phyloP scores from a whole-genome alignment of 345 rosid genomes.

The Sisymbrium altissimum region DNA sequence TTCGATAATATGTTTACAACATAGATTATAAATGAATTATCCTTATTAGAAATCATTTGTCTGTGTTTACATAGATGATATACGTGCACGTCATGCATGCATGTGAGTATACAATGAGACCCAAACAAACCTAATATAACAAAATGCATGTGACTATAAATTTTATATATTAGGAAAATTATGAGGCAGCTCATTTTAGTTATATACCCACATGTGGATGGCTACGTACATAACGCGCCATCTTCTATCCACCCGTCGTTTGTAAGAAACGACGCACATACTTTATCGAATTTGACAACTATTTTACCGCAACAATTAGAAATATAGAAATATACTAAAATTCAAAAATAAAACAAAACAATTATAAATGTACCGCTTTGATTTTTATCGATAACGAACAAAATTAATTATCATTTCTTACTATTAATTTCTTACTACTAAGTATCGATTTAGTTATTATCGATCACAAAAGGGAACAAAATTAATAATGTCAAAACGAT shows the following conservation, averaged over 20 bases:
- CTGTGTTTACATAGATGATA: neutral
- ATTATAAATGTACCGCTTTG: too few species aligned
- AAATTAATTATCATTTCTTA: too few species aligned
- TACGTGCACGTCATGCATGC: constrained; percentile 24
- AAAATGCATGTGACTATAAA: constrained; percentile 15
- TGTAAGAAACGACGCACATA: neutral
- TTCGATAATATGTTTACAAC: neutral
- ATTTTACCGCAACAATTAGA: neutral
- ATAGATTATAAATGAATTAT: neutral
- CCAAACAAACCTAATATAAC: neutral
- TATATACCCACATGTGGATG: constrained; percentile 17
- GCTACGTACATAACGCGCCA: constrained; percentile 6
- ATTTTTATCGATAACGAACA: too few species aligned
- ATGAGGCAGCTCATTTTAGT: constrained; percentile 24
- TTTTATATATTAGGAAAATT: neutral
- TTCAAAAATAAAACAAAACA: too few species aligned
- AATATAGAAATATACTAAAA: too few species aligned
- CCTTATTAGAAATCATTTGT: neutral
- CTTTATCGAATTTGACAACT: neutral
- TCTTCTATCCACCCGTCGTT: neutral
- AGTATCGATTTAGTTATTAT: neutral
- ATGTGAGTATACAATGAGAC: constrained; percentile 12
- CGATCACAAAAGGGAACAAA: neutral
- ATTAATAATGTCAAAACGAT: neutral
- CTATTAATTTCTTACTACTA: neutral